These are phyloP conservation scores for Talaromyces stipitatus DNA, from an alignment of 495 filamentous ascomycete genomes.

Conservation along the genomic window DNA sequence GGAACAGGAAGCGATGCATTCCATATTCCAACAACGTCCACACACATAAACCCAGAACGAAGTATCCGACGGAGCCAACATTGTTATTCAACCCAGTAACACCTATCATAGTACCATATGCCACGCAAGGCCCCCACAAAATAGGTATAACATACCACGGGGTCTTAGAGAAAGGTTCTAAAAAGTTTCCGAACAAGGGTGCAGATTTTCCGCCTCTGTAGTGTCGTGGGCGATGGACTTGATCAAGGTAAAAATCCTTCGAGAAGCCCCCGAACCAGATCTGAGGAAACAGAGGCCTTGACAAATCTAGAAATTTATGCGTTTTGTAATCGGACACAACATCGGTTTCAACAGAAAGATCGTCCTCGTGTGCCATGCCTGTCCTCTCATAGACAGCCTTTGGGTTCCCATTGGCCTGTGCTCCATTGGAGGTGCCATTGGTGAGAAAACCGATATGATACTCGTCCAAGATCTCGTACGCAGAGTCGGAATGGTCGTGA, in stretches of 20 bases:
- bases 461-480: conserved; percentile 87
- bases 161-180: conserved; percentile 90
- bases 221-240: conserved; percentile 91
- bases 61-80: conserved; percentile 44
- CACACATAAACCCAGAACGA: conserved; percentile 55
- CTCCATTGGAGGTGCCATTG: conserved; percentile 20
- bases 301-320: conserved; percentile 91
- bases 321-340: conserved; percentile 62
- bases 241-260: conserved; percentile 91
- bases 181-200: conserved; percentile 93
- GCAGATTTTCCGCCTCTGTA: conserved; percentile 90
- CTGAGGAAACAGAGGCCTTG: conserved; percentile 76
- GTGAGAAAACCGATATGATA: conserved; percentile 74
- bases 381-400: conserved; percentile 60
- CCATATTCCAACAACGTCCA: conserved; percentile 92
- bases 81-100: conserved; percentile 45
- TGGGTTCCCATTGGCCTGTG: conserved; percentile 36
- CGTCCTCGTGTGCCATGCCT: conserved; percentile 78
- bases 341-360: conserved; percentile 82
- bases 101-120: conserved; percentile 66
- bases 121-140: conserved; percentile 77
- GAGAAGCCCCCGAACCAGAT: conserved; percentile 82
- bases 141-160: conserved; percentile 85
- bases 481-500: conserved; percentile 79
- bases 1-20: conserved; percentile 89